Evolutionary conservation across 129 eudicot species (phyloP).

Genomic region (Solidago caesia): DNA sequence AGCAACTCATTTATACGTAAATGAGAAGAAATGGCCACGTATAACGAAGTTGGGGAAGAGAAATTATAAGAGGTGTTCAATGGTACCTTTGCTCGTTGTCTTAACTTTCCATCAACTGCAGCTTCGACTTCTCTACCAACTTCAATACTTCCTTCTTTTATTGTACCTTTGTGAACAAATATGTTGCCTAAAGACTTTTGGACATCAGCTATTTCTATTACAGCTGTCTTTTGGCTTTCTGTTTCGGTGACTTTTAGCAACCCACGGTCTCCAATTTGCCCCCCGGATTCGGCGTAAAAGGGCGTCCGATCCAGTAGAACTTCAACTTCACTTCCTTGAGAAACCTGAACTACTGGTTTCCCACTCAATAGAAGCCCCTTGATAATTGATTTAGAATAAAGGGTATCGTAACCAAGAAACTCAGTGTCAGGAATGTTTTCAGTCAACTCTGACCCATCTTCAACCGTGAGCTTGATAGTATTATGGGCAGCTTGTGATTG

Average conservation of each 20-base stretch:
- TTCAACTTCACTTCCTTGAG: slow-evolving; percentile 8
- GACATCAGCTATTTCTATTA: slow-evolving; percentile 80
- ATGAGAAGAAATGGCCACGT: no score
- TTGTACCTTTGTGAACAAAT: slow-evolving; percentile 82
- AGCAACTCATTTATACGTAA: no score
- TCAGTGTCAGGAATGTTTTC: slow-evolving; percentile 63
- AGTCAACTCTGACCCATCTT: slow-evolving; percentile 57
- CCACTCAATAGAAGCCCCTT: slow-evolving; percentile 74
- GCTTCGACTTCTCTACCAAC: slow-evolving; percentile 86
- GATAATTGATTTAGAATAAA: slow-evolving; percentile 60
- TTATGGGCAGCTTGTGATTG: slow-evolving; percentile 97
- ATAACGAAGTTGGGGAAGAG: no score
- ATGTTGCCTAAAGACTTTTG: slow-evolving; percentile 73
- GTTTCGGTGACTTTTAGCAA: slow-evolving; percentile 48
- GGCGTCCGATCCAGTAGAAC: slow-evolving; percentile 76
- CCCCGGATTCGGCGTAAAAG: slow-evolving; percentile 98
- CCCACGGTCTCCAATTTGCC: slow-evolving; percentile 94
- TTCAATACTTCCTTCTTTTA: slow-evolving; percentile 62
- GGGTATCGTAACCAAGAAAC: slow-evolving; percentile 73
- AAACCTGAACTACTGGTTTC: slow-evolving; percentile 58
- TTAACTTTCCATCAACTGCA: slow-evolving; percentile 70
- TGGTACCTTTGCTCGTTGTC: slow-evolving; percentile 84
- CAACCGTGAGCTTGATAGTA: slow-evolving; percentile 74
- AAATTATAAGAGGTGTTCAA: neutral
- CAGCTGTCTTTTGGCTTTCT: slow-evolving; percentile 46